Conservation (phyloP, 108 stramenopile species). For the Nitzschia palea region DNA sequence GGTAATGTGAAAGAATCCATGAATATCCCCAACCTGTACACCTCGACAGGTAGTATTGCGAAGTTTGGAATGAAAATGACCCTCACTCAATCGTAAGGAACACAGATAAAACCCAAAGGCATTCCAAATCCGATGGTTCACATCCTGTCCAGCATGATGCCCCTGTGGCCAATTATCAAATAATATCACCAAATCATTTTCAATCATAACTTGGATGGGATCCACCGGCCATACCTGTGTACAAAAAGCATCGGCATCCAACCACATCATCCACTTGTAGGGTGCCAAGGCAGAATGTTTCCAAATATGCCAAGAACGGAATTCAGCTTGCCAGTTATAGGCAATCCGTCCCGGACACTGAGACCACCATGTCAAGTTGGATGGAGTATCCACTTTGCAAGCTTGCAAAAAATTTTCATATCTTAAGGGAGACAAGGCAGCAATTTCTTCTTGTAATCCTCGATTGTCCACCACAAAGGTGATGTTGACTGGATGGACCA, state of each 20-base stretch:
- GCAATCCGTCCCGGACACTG: conserved; percentile 28
- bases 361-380: conserved; percentile 28
- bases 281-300: conserved; percentile 23
- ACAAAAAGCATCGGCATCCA: conserved; percentile 50
- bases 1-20: conserved; percentile 54
- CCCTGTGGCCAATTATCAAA: conserved; percentile 25
- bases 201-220: conserved; percentile 29
- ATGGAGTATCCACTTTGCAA: conserved; percentile 20
- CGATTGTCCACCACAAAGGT: conserved; percentile 39
- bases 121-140: background rate
- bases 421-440: conserved; percentile 6
- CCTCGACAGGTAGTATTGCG: background rate
- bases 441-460: conserved; percentile 37
- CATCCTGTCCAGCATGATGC: background rate
- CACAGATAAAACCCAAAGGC: background rate
- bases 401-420: conserved; percentile 17
- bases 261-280: conserved; percentile 58
- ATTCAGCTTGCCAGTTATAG: conserved; percentile 47
- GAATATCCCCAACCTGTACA: background rate
- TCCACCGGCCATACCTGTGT: conserved; percentile 36
- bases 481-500: conserved; percentile 34
- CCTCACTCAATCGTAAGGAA: background rate
- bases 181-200: conserved; percentile 36
- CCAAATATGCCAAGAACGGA: conserved; percentile 51
- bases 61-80: background rate